These are phyloP conservation scores for Edaphochlamys debaryana DNA, from an alignment of 139 green algal species.

Conservation along the genomic window DNA sequence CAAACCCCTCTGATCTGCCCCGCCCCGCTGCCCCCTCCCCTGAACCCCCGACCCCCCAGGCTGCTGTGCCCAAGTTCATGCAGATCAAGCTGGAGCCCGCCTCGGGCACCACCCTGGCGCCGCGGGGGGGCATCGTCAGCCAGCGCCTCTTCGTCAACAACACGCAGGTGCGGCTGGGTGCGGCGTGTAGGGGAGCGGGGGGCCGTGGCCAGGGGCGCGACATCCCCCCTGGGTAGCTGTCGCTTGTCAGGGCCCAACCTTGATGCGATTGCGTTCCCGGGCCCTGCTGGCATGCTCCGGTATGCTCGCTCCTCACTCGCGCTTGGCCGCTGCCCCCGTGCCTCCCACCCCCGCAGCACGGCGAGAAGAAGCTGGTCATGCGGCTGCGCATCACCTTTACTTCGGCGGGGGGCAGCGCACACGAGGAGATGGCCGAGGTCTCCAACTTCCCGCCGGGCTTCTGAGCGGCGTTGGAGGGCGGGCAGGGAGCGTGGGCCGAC, in stretches of 20 bases:
- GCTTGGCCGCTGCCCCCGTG: too few relatives aligned
- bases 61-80: conserved; percentile 92
- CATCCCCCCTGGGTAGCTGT: too few relatives aligned
- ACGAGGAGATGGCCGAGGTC: conserved; percentile 75
- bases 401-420: conserved; percentile 48
- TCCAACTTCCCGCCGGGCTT: conserved; percentile 68
- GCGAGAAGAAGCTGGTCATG: conserved; percentile 84
- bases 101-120: conserved; percentile 57
- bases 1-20: too few relatives aligned
- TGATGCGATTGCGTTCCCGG: too few relatives aligned
- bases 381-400: conserved; percentile 81
- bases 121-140: conserved; percentile 54
- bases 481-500: neutral
- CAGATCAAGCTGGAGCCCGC: conserved; percentile 85
- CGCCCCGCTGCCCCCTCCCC: too few relatives aligned
- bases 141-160: conserved; percentile 90
- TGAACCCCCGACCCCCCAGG: conserved; percentile 81
- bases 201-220: too few relatives aligned
- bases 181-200: too few relatives aligned
- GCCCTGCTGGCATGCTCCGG: too few relatives aligned
- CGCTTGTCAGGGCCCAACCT: too few relatives aligned
- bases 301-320: too few relatives aligned
- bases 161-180: too few relatives aligned
- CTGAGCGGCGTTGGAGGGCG: conserved; percentile 30
- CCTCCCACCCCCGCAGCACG: too few relatives aligned